Evolutionary conservation across 2,329 filamentous ascomycete genomes (phyloP).

Genomic region (Diaporthe citri): DNA sequence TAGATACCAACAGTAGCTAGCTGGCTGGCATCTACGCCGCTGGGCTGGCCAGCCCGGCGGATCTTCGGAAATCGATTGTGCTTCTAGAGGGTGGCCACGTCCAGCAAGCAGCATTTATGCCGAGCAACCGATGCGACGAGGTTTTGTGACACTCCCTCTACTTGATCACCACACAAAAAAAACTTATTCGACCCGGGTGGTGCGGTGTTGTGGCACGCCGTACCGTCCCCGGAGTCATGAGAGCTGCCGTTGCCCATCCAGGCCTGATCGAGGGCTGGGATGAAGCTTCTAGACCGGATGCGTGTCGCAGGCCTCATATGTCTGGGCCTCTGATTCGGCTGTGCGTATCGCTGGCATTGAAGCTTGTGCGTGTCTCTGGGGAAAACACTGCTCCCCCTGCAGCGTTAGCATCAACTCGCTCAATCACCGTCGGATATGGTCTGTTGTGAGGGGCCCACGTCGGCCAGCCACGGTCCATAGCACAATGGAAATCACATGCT

Average conservation of each 20-base stretch:
- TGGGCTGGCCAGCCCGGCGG: background rate
- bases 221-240: conserved; percentile 1
- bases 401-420: background rate
- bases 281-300: background rate
- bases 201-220: background rate
- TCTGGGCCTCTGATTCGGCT: background rate
- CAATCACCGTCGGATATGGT: background rate
- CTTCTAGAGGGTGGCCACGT: background rate
- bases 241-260: background rate
- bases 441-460: background rate
- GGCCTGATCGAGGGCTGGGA: background rate
- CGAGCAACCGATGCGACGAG: background rate
- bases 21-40: conserved; percentile 3
- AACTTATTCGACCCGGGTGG: background rate
- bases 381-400: background rate
- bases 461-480: background rate
- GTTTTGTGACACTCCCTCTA: background rate
- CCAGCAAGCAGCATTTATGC: background rate
- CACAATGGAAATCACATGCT: conserved; percentile 21
- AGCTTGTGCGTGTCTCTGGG: background rate
- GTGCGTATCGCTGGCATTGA: background rate
- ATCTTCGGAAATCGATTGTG: background rate
- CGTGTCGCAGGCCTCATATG: conserved; percentile 1
- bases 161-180: background rate
- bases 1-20: background rate